A percentile compares a stretch with the other conserved stretches of the same genome.
These are phyloP conservation scores for Fusarium caatingaense DNA, from an alignment of 2,329 filamentous ascomycete species.

Conservation along the genomic window DNA sequence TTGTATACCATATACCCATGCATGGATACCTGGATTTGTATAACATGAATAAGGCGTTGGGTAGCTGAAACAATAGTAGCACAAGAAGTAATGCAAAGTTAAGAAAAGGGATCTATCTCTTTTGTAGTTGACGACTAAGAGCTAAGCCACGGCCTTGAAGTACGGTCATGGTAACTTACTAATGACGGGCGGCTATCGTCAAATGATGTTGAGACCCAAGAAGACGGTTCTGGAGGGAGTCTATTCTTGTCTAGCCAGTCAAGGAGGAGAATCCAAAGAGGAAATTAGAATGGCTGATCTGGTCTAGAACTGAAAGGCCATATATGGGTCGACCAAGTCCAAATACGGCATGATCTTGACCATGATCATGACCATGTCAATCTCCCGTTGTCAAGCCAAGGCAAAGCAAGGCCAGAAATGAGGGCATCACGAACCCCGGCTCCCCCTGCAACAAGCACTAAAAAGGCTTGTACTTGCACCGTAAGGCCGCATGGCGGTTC, in stretches of 20 bases:
- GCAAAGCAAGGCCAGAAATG: constrained; percentile 11
- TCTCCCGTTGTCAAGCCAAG: constrained; percentile 2
- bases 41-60: constrained; percentile 14
- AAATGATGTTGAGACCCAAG: constrained; percentile 20
- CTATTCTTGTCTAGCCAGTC: constrained; percentile 33
- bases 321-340: constrained; percentile 22
- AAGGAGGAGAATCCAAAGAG: constrained; percentile 9
- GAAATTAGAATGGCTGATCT: constrained; percentile 34
- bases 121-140: constrained; percentile 22
- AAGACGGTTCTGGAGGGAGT: constrained; percentile 9
- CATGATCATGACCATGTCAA: background rate
- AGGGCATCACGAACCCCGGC: constrained; percentile 23
- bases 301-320: constrained; percentile 29
- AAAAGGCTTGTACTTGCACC: constrained; percentile 6
- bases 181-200: constrained; percentile 27
- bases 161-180: constrained; percentile 1
- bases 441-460: constrained; percentile 16
- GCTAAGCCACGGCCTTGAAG: constrained; percentile 21
- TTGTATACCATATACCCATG: constrained; percentile 12
- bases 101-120: constrained; percentile 19
- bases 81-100: constrained; percentile 22
- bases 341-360: constrained; percentile 19
- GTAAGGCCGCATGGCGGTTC: constrained; percentile 34
- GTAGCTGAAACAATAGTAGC: constrained; percentile 16
- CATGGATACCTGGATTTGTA: constrained; percentile 17